A percentile compares a stretch with the other conserved stretches of the same genome.
Conservation (phyloP, 192 early-diverging fungal species). For the Rhizoclosmatium globosum region DNA sequence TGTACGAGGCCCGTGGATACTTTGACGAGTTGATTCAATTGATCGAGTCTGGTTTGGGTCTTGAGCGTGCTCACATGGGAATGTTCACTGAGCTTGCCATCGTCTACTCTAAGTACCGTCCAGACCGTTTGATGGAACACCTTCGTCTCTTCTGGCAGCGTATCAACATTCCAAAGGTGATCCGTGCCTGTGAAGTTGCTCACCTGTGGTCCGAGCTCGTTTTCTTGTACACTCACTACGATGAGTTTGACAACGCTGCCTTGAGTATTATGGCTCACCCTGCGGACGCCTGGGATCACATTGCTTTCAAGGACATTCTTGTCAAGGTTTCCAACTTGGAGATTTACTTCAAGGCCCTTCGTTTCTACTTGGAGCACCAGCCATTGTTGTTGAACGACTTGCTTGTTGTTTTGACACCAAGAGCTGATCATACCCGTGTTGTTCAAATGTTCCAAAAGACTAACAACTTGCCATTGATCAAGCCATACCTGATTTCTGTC, state of each 20-base stretch:
- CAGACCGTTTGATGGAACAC: slow-evolving; percentile 97
- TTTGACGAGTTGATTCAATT: slow-evolving; percentile 91
- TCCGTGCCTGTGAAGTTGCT: slow-evolving; percentile 88
- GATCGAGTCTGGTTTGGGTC: slow-evolving; percentile 91
- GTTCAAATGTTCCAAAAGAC: slow-evolving; percentile 98
- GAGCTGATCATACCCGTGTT: slow-evolving; percentile 96
- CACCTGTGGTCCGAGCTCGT: slow-evolving; percentile 98
- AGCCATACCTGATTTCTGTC: slow-evolving; percentile 94
- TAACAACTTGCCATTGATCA: slow-evolving; percentile 97
- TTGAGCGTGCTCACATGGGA: slow-evolving; percentile 99
- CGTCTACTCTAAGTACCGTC: slow-evolving; percentile 95
- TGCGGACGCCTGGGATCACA: slow-evolving; percentile 95
- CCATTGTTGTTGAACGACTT: slow-evolving; percentile 94
- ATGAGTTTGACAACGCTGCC: slow-evolving; percentile 98
- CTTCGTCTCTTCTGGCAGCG: slow-evolving; percentile 96
- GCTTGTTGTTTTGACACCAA: slow-evolving; percentile 83
- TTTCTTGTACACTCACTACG: slow-evolving; percentile 98
- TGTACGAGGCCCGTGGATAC: slow-evolving; percentile 89
- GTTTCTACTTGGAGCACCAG: slow-evolving; percentile 96
- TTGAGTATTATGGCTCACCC: slow-evolving; percentile 96
- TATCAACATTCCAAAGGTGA: slow-evolving; percentile 99
- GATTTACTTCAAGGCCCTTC: slow-evolving; percentile 96
- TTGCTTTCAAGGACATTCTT: slow-evolving; percentile 94
- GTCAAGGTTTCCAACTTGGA: slow-evolving; percentile 98
- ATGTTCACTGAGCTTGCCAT: slow-evolving; percentile 99